Percentiles rank a stretch among this genome's conserved stretches.
Evolutionary conservation across 75 land plant species (phyloP).

Genomic region (Pinus taeda): DNA sequence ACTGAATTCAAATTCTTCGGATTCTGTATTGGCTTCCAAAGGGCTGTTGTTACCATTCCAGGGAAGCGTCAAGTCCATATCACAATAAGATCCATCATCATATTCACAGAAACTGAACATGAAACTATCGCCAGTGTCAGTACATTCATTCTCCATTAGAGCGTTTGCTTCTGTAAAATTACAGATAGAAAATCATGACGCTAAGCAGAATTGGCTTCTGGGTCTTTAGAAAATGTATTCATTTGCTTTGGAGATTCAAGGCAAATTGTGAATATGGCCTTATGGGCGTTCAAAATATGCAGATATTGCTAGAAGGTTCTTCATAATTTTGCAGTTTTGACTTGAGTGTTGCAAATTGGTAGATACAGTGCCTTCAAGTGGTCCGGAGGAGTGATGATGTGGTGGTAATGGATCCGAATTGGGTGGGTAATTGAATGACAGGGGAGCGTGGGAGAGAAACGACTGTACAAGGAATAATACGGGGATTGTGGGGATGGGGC

Average conservation of each 20-base stretch:
- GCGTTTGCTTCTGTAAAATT: neutral
- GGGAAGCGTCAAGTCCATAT: neutral
- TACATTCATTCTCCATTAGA: neutral
- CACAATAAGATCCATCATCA: constrained; percentile 5
- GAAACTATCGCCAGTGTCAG: neutral
- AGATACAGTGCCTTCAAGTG: too few species aligned
- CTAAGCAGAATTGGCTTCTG: neutral
- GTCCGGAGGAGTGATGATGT: too few species aligned
- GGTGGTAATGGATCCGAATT: too few species aligned
- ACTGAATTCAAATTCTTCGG: neutral
- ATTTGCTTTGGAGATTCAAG: too few species aligned
- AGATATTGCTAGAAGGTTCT: neutral
- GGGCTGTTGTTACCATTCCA: neutral
- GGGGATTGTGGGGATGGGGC: too few species aligned
- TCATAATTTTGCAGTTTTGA: too few species aligned
- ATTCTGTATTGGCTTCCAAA: neutral
- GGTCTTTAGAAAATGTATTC: neutral
- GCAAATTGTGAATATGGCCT: too few species aligned
- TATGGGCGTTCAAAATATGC: neutral
- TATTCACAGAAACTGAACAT: constrained; percentile 3
- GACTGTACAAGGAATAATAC: too few species aligned
- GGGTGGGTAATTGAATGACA: too few species aligned
- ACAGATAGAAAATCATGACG: neutral
- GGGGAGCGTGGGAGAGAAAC: too few species aligned
- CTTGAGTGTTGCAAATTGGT: too few species aligned